Evolutionary conservation across 805 yeast genomes (phyloP).

Genomic region (Teunomyces lycoperdinae): DNA sequence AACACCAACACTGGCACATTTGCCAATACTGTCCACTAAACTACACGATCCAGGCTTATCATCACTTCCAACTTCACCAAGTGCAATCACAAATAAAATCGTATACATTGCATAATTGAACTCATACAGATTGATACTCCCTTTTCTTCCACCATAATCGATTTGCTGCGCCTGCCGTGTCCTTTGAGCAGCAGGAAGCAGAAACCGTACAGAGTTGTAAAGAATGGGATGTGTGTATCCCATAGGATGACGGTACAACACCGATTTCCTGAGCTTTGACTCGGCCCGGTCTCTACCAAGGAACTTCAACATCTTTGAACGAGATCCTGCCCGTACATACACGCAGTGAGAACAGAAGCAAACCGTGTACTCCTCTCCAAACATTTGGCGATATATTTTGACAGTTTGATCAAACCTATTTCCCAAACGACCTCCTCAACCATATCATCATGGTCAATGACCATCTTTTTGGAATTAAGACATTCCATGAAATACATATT

Average conservation of each 20-base stretch:
- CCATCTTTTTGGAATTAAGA: background rate
- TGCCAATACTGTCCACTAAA: background rate
- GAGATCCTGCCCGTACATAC: constrained; percentile 4
- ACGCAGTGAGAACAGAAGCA: constrained; percentile 20
- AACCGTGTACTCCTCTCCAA: constrained; percentile 14
- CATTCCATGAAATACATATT: constrained; percentile 14
- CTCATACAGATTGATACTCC: background rate
- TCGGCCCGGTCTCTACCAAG: constrained; percentile 2
- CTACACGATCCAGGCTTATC: constrained; percentile 1
- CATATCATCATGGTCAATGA: constrained; percentile 25
- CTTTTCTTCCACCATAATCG: constrained; percentile 5
- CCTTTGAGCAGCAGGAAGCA: constrained; percentile 5
- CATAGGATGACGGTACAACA: constrained; percentile 6
- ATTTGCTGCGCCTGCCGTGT: background rate
- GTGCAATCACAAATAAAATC: constrained; percentile 10
- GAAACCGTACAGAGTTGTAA: constrained; percentile 12
- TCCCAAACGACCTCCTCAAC: constrained; percentile 18
- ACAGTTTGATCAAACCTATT: constrained; percentile 16
- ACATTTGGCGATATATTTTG: constrained; percentile 11
- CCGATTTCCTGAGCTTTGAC: background rate
- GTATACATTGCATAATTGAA: constrained; percentile 5
- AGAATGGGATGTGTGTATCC: constrained; percentile 14
- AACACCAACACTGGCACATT: constrained; percentile 3
- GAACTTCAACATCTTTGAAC: constrained; percentile 5
- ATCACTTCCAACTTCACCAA: background rate